Evolutionary conservation across 331 rosid species (phyloP).

Genomic region (Dryas integrifolia): DNA sequence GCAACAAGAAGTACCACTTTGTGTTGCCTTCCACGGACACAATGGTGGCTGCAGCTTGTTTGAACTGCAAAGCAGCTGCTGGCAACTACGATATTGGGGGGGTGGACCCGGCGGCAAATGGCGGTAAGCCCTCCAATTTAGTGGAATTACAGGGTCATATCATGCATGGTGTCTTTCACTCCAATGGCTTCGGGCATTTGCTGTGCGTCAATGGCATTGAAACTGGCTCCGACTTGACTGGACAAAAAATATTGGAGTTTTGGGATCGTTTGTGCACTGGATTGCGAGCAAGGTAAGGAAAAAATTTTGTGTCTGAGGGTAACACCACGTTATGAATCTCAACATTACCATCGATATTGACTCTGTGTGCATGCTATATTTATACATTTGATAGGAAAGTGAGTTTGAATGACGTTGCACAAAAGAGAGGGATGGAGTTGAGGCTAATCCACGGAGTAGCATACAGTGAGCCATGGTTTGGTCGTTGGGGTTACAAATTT

Average conservation of each 20-base stretch:
- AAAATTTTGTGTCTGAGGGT: too few relatives aligned
- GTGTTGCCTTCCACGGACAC: conserved; percentile 73
- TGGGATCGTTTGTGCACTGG: conserved; percentile 87
- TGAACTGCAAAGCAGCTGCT: conserved; percentile 38
- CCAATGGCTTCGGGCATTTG: conserved; percentile 93
- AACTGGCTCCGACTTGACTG: conserved; percentile 69
- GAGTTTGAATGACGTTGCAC: conserved; percentile 66
- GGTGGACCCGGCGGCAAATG: conserved; percentile 23
- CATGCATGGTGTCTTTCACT: conserved; percentile 92
- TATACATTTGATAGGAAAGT: conserved; percentile 55
- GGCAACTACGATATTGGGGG: conserved; percentile 12
- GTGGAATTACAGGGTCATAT: conserved; percentile 64
- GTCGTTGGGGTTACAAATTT: conserved; percentile 81
- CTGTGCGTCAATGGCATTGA: conserved; percentile 70
- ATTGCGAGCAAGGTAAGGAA: conserved; percentile 55
- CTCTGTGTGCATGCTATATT: conserved; percentile 9
- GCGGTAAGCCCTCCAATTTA: conserved; percentile 43
- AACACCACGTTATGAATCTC: too few relatives aligned
- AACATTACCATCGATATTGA: too few relatives aligned
- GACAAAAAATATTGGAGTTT: conserved; percentile 60
- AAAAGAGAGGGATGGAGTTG: conserved; percentile 74
- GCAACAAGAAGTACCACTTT: conserved; percentile 87
- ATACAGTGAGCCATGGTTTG: conserved; percentile 67
- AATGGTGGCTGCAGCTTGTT: conserved; percentile 37
- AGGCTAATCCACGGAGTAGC: conserved; percentile 71